phyloP scores from a whole-genome alignment of 441 rosid genomes.

The Brassica balearica region DNA sequence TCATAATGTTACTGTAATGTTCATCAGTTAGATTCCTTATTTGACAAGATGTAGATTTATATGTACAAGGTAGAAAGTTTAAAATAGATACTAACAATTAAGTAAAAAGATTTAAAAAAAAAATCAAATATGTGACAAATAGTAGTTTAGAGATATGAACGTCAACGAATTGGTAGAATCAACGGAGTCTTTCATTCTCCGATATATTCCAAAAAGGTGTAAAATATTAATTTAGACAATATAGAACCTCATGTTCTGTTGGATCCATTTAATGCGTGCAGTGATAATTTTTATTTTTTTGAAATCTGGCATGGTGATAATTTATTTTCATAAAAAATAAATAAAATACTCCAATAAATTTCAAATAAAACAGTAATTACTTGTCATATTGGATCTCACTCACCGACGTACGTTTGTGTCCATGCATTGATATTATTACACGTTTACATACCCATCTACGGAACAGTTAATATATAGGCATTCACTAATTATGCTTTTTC shows the following conservation, averaged over 20 bases:
- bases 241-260: slow-evolving; percentile 45
- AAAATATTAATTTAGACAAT: slow-evolving; percentile 41
- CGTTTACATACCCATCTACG: slow-evolving; percentile 36
- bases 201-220: slow-evolving; percentile 52
- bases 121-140: too few species aligned
- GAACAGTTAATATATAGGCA: slow-evolving; percentile 4
- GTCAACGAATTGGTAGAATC: slow-evolving; percentile 59
- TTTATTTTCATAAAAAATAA: background rate
- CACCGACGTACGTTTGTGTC: slow-evolving; percentile 42
- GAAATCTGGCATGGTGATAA: too few species aligned
- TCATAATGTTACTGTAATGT: too few species aligned
- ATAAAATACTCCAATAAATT: background rate
- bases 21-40: too few species aligned
- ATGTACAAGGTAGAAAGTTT: too few species aligned
- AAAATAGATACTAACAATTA: too few species aligned
- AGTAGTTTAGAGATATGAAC: slow-evolving; percentile 21
- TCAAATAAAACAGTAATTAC: slow-evolving; percentile 26
- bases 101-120: too few species aligned
- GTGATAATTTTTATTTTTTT: slow-evolving; percentile 21
- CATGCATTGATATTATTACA: slow-evolving; percentile 38
- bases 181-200: slow-evolving; percentile 73
- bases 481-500: slow-evolving; percentile 5
- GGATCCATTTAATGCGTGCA: slow-evolving; percentile 48
- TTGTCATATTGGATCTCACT: slow-evolving; percentile 43
- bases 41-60: too few species aligned